phyloP scores from a whole-genome alignment of 305 asterid species.

The Solanum chacoense region DNA sequence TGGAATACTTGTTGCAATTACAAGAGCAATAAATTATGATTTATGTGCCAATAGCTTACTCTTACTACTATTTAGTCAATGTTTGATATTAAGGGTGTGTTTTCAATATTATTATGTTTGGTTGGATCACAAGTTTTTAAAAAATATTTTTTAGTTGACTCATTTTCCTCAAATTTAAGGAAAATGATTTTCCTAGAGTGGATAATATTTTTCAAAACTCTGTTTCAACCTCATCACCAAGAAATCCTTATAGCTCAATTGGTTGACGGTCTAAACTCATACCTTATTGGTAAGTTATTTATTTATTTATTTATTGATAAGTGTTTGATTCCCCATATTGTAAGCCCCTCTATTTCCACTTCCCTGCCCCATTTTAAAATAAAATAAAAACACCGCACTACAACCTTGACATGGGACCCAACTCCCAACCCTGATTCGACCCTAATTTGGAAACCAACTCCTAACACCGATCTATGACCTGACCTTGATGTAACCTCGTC shows the following conservation, averaged over 20 bases:
- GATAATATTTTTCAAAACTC: not conserved
- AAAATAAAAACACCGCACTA: not conserved
- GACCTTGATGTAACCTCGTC: not conserved
- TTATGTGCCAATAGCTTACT: not conserved
- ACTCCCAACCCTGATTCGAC: not conserved
- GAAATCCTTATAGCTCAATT: too few relatives aligned
- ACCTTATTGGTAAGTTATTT: too few relatives aligned
- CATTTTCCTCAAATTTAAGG: not conserved
- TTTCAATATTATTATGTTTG: not conserved
- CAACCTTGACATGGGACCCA: not conserved
- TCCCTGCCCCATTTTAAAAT: not conserved
- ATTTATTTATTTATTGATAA: too few relatives aligned
- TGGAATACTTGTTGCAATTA: not conserved
- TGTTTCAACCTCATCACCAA: not conserved
- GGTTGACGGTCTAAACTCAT: not conserved
- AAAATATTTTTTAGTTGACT: not conserved
- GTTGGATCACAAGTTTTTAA: not conserved
- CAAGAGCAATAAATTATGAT: not conserved
- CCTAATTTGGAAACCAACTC: not conserved
- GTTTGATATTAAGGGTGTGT: not conserved
- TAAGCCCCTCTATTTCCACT: too few relatives aligned
- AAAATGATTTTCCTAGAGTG: not conserved
- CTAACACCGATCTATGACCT: not conserved
- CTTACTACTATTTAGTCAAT: not conserved
- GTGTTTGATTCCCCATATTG: not conserved